Base-by-base conservation (phyloP, 352 stramenopile species). In the Globisporangium heterothallicum region DNA sequence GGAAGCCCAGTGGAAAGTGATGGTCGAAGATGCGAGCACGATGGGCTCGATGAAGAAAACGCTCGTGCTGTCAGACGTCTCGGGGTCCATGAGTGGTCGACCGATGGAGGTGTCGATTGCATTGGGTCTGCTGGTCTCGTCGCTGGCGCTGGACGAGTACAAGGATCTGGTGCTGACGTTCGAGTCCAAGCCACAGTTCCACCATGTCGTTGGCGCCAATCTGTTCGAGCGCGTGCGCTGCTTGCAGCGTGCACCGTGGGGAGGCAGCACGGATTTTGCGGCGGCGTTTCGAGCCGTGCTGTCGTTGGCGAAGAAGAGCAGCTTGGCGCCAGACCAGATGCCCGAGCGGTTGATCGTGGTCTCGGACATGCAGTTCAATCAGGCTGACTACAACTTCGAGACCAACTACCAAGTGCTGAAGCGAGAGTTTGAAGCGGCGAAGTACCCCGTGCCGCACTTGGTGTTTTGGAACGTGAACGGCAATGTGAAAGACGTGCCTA, bases 381-480 rank as follows among this genome's bases (percentile, higher is more conserved):
- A 27, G 7, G 78, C 79, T 0, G 55, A 73, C 42, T 13, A 19
- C 29, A 65, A 68, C 42, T 78, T 67, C 26, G 60, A 77, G 59
- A 73, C 64, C 16, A 77, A 74, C 59, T 73, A 71, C 54, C 35
- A 60, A 22, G 59, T 64, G 52, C 63, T 78, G 13, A 63, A 70
- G 58, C 54, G 35, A 18, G 66, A 74, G 46, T 83, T 75, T 42
- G 48, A 51, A 22, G 48, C 26, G 3, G 53, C 56, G 0, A 64
- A 60, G 27, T 90, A 70, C 57, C 41, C 48, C 1, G 60, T 81
- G 22, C 81, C 78, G n/a, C 64, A 82, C 27, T 48, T 92, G 6
- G 70, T 87, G 10, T 90, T 87, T 50, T 92, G 81, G 81, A 90
- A 92, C 57, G 60, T 90, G 24, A 76, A 79, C 25, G 69, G 72